These are phyloP conservation scores for Cyathus striatus DNA, from an alignment of 768 basidiomycete genomes.

Conservation along the genomic window DNA sequence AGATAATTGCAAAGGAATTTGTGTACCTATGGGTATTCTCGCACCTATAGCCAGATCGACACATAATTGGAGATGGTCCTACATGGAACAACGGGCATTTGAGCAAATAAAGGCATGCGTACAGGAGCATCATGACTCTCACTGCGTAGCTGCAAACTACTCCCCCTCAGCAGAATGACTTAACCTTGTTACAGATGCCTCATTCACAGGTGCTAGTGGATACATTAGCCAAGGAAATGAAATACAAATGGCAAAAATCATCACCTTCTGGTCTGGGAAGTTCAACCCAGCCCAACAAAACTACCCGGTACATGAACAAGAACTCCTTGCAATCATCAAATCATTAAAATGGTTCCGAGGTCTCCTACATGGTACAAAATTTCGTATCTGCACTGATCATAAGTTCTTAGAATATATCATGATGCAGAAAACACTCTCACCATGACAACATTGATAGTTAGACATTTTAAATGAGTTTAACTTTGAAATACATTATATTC, in stretches of 20 bases:
- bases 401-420: constrained; percentile 24
- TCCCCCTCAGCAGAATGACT: neutral
- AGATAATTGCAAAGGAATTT: constrained; percentile 13
- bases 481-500: constrained; percentile 25
- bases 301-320: constrained; percentile 33
- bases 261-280: constrained; percentile 8
- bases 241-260: neutral
- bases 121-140: neutral
- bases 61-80: neutral
- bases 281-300: constrained; percentile 20
- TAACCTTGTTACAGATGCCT: neutral
- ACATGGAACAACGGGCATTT: neutral
- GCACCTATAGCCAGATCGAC: neutral
- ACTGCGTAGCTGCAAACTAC: neutral
- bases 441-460: constrained; percentile 23
- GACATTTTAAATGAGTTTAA: constrained; percentile 29
- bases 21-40: constrained; percentile 20
- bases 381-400: constrained; percentile 29
- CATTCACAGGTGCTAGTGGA: neutral
- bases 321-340: constrained; percentile 28
- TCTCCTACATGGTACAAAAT: constrained; percentile 8
- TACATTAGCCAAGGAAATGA: constrained; percentile 1
- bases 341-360: constrained; percentile 19
- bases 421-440: constrained; percentile 22
- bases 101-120: neutral